These are phyloP conservation scores for Arachis hypogaea DNA, from an alignment of 306 rosid species.

Conservation along the genomic window DNA sequence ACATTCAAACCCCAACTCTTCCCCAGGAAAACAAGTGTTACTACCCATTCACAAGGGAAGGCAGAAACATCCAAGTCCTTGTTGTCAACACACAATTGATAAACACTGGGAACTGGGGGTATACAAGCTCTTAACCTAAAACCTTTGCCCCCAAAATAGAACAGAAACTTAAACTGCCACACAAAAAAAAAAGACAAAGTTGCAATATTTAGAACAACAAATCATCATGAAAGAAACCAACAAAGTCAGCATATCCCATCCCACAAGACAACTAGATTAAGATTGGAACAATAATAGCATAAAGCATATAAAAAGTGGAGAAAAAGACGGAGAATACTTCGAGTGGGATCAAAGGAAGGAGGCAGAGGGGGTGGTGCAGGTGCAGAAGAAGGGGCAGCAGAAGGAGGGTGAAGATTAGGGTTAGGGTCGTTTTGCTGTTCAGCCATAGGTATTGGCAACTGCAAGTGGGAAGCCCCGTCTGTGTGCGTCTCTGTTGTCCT, in stretches of 20 bases:
- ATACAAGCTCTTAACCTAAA: not conserved
- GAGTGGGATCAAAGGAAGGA: conserved; percentile 1
- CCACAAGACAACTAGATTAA: no score
- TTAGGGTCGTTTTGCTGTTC: not conserved
- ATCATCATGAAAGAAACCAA: no score
- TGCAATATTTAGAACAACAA: no score
- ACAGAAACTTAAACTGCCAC: no score
- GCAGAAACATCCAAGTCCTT: no score
- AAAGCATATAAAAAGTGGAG: not conserved
- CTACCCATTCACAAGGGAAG: not conserved
- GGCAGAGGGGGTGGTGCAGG: not conserved
- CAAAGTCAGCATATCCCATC: no score
- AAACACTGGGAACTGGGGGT: not conserved
- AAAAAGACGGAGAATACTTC: not conserved
- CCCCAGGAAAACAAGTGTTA: not conserved
- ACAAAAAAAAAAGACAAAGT: no score
- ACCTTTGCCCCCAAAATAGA: not conserved
- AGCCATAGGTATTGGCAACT: not conserved
- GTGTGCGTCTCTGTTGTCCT: no score
- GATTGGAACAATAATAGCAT: no score
- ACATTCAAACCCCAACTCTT: not conserved
- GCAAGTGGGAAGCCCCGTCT: not conserved
- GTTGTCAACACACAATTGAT: not conserved
- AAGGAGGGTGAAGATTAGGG: not conserved
- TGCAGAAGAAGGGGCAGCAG: not conserved